Evolutionary conservation across 2,329 filamentous ascomycete species (phyloP).

Genomic region (Byssothecium circinans): DNA sequence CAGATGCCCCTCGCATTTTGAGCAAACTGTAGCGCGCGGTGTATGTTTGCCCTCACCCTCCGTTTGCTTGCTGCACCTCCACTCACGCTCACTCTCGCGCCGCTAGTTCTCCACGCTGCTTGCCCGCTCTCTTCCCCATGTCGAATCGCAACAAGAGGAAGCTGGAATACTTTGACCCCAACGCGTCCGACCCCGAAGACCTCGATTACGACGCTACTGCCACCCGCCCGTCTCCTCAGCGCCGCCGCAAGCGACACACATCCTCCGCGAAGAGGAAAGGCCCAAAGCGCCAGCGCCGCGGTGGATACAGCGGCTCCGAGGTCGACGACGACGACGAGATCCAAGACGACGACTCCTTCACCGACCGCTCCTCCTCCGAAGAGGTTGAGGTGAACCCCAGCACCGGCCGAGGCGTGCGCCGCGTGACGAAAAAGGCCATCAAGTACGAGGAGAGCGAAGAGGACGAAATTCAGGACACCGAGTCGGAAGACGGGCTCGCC

Average conservation of each 20-base stretch:
- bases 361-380: slow-evolving; percentile 44
- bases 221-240: slow-evolving; percentile 30
- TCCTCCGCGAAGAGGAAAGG: slow-evolving; percentile 33
- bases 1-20: slow-evolving; percentile 26
- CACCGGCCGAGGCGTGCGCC: slow-evolving; percentile 59
- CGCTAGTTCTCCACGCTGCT: slow-evolving; percentile 20
- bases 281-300: slow-evolving; percentile 38
- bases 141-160: slow-evolving; percentile 45
- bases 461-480: slow-evolving; percentile 46
- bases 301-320: slow-evolving; percentile 37
- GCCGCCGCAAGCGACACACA: slow-evolving; percentile 31
- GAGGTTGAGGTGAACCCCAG: slow-evolving; percentile 57
- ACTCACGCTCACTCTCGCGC: slow-evolving; percentile 19
- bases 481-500: slow-evolving; percentile 31
- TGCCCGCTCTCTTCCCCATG: slow-evolving; percentile 35
- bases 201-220: slow-evolving; percentile 41
- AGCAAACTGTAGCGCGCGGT: slow-evolving; percentile 21
- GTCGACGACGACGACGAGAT: slow-evolving; percentile 52
- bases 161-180: slow-evolving; percentile 41
- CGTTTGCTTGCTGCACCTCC: slow-evolving; percentile 6
- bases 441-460: slow-evolving; percentile 59
- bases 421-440: slow-evolving; percentile 57
- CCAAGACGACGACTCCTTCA: slow-evolving; percentile 49
- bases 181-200: slow-evolving; percentile 44
- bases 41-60: slow-evolving; percentile 23